A percentile compares a stretch with the other conserved stretches of the same genome.
phyloP scores from a whole-genome alignment of 2,329 filamentous ascomycete genomes.

The Erysiphe pulchra region DNA sequence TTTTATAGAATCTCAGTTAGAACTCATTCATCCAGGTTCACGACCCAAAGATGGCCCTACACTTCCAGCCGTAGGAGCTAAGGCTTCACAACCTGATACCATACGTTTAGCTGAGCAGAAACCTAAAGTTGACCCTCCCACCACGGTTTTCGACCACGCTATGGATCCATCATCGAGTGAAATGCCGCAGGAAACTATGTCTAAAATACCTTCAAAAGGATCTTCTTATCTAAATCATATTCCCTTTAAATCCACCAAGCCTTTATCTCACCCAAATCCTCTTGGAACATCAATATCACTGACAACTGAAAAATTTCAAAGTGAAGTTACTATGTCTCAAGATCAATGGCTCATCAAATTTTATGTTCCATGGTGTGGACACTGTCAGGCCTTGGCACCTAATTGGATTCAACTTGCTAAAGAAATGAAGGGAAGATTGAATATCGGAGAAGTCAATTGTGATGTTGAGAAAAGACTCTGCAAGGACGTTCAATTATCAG shows the following conservation, averaged over 20 bases:
- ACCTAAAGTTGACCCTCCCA: neutral
- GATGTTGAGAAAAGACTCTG: conserved; percentile 68
- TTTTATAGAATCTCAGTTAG: conserved; percentile 51
- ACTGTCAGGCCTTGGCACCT: conserved; percentile 80
- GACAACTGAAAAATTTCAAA: conserved; percentile 66
- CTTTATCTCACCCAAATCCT: conserved; percentile 39
- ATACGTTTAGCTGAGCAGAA: conserved; percentile 7
- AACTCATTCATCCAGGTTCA: conserved; percentile 56
- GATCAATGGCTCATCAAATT: conserved; percentile 99
- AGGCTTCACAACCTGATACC: conserved; percentile 10
- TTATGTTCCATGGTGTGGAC: conserved; percentile 89
- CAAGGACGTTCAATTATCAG: conserved; percentile 59
- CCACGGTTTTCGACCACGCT: conserved; percentile 3
- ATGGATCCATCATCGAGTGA: conserved; percentile 6
- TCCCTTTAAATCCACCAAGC: conserved; percentile 23
- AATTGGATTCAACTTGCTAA: conserved; percentile 77
- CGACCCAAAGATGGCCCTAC: conserved; percentile 29
- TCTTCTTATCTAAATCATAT: conserved; percentile 16
- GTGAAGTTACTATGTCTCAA: conserved; percentile 57
- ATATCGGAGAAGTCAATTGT: conserved; percentile 91
- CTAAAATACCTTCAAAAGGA: conserved; percentile 6
- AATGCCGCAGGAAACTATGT: conserved; percentile 5
- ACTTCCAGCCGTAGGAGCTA: conserved; percentile 47
- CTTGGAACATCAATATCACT: conserved; percentile 51
- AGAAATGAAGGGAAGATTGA: conserved; percentile 71